Base-by-base conservation (phyloP, 192 early-diverging fungal species). In the Mortierella hygrophila region DNA sequence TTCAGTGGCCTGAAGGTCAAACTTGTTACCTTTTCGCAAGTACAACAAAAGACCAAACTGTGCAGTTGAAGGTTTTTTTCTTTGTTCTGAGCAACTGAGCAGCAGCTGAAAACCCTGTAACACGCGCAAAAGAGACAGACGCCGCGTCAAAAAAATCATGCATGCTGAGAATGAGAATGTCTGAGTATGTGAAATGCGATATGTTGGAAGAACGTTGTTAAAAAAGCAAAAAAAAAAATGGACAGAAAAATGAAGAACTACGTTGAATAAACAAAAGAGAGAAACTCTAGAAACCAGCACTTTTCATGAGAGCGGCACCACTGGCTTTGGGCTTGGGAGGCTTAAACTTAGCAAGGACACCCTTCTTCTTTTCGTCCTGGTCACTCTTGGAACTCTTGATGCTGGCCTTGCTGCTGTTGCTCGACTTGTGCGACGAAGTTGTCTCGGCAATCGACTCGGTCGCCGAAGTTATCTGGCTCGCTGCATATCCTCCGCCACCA, bases 241-340 rank as follows among this genome's bases (percentile, higher is more conserved):
- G 26, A 57, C 55, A 57, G n/a, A 57, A 26, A 8, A 26, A 26
- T 26, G 2, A 57, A 26, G 7, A 15, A 46, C 44, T 23, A 57
- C 5, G 16, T 49, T 6, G 6, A 57, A 57, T 57, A 57, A 57
- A 57, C 7, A 57, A 57, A 23, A 57, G 9, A 26, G n/a, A 18
- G n/a, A n/a, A 57, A 8, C 23, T 47, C 65, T 79, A 85, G 52
- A 85, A 85, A 18, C 83, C 83, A 0, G 83, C 83, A n/a, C 83
- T 80, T 78, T 76, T 86, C 83, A 86, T 86, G 37, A 81, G 70
- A 15, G 65, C 83, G 26, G 78, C 75, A 23, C 74, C 83, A 23
- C 78, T 86, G 11, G 73, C 73, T 32, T 72, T 74, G 42, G 83
- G 83, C 54, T 86, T 86, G 60, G 83, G 83, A 21, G 83, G 83